phyloP scores from a whole-genome alignment of 495 filamentous ascomycete genomes.

The Melanomma pulvis-pyrius region DNA sequence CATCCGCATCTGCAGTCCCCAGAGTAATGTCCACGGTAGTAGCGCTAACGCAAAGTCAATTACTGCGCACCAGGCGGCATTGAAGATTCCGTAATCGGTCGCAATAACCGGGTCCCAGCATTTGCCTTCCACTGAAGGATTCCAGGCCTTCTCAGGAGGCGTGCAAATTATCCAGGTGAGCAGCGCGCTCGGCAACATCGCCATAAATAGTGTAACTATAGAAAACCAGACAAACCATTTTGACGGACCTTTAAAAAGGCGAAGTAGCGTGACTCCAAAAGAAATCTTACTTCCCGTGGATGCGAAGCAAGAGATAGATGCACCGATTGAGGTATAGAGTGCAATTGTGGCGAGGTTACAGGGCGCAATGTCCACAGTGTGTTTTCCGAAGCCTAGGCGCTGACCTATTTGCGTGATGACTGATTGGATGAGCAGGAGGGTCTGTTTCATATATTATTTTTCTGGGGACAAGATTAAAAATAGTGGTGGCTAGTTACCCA shows the following conservation, averaged over 20 bases:
- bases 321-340: neutral
- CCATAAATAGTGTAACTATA: neutral
- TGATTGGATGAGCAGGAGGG: neutral
- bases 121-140: neutral
- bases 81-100: neutral
- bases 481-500: neutral
- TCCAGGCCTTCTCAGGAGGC: neutral
- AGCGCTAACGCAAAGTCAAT: neutral
- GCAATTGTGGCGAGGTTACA: neutral
- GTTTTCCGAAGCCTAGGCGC: constrained; percentile 1
- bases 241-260: neutral
- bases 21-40: constrained; percentile 1
- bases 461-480: neutral
- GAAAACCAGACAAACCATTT: neutral
- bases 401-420: constrained; percentile 5
- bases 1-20: neutral
- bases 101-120: neutral
- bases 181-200: neutral
- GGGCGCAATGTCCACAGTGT: neutral
- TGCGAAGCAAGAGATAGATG: constrained; percentile 3
- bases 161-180: constrained; percentile 2
- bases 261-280: constrained; percentile 2
- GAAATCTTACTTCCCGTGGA: neutral
- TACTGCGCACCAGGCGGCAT: neutral
- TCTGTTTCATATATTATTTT: no score